These are phyloP conservation scores for Termitomyces sp. DNA, from an alignment of 768 basidiomycete species.

Conservation along the genomic window DNA sequence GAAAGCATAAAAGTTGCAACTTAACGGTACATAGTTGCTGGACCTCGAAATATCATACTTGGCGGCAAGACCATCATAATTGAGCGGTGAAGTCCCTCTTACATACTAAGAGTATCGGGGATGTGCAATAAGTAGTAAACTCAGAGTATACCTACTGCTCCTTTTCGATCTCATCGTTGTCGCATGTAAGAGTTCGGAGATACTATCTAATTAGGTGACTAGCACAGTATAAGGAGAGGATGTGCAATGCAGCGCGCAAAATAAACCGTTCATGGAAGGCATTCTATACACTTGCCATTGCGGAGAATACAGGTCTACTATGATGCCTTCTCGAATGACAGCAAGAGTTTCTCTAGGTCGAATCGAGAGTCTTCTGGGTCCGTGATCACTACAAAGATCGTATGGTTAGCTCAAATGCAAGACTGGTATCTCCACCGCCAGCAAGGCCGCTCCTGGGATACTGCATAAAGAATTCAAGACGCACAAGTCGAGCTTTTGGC, in stretches of 20 bases:
- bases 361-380: constrained; percentile 95
- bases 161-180: constrained; percentile 1
- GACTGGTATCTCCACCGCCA: constrained; percentile 4
- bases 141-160: constrained; percentile 15
- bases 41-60: constrained; percentile 94
- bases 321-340: constrained; percentile 69
- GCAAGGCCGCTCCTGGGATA: neutral
- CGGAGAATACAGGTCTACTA: constrained; percentile 36
- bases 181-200: constrained; percentile 1
- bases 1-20: constrained; percentile 1
- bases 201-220: constrained; percentile 13
- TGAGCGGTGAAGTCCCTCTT: constrained; percentile 84
- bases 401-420: constrained; percentile 9
- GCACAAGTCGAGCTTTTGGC: constrained; percentile 53
- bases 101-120: no score
- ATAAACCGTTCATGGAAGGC: constrained; percentile 10
- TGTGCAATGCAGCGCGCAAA: constrained; percentile 3
- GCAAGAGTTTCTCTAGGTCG: constrained; percentile 89
- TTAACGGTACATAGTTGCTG: constrained; percentile 84
- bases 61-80: constrained; percentile 97
- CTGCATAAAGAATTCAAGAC: constrained; percentile 20
- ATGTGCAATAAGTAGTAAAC: no score
- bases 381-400: constrained; percentile 63
- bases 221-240: constrained; percentile 12
- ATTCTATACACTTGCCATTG: constrained; percentile 15